Conservation (phyloP, 2,329 filamentous ascomycete species). For the Aspergillus calidoustus region DNA sequence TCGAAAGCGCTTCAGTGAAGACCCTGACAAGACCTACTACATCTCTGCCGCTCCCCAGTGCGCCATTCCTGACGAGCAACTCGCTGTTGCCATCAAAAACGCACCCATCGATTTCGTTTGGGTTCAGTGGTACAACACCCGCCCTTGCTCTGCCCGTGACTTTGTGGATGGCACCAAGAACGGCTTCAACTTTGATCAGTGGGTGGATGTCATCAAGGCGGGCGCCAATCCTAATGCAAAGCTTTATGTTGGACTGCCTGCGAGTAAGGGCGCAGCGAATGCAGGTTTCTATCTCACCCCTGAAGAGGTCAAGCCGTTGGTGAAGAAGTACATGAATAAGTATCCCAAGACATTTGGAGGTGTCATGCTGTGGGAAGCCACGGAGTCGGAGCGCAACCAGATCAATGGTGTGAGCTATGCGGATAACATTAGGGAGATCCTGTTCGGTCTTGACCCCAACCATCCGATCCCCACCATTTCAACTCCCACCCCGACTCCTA, state of each 20-base stretch:
- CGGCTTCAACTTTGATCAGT: conserved; percentile 54
- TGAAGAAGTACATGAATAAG: conserved; percentile 48
- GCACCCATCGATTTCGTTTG: conserved; percentile 59
- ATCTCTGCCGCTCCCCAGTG: conserved; percentile 61
- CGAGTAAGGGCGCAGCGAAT: conserved; percentile 34
- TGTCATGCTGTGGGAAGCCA: conserved; percentile 65
- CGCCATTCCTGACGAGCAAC: conserved; percentile 51
- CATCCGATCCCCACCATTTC: conserved; percentile 25
- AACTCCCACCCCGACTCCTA: conserved; percentile 21
- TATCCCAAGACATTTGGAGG: conserved; percentile 57
- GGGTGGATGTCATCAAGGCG: conserved; percentile 45
- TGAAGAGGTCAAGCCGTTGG: conserved; percentile 49
- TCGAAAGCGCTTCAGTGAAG: conserved; percentile 44
- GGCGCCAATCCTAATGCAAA: conserved; percentile 52
- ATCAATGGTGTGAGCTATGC: conserved; percentile 52
- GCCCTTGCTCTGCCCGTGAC: conserved; percentile 53
- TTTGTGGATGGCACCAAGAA: conserved; percentile 40
- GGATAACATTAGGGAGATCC: conserved; percentile 54
- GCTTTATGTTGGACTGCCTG: conserved; percentile 59
- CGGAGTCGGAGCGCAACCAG: conserved; percentile 51
- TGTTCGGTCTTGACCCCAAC: conserved; percentile 34
- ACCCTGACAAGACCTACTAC: conserved; percentile 48
- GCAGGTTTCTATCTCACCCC: conserved; percentile 53
- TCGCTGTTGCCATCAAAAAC: conserved; percentile 50
- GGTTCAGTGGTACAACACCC: conserved; percentile 62